Evolutionary conservation across 2,329 filamentous ascomycete genomes (phyloP).

Genomic region (Massarina eburnea): DNA sequence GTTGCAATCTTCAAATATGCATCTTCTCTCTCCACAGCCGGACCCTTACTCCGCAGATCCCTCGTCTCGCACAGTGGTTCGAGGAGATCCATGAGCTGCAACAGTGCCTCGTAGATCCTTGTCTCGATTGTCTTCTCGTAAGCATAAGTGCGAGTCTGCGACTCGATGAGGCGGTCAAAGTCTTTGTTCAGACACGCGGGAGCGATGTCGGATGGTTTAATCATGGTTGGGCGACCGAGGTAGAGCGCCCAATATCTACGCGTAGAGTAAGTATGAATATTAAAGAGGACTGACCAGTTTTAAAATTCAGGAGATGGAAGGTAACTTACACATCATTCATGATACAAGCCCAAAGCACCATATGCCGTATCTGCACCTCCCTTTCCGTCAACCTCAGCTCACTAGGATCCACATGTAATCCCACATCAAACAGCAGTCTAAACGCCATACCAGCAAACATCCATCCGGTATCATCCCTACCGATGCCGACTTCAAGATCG

Average conservation of each 20-base stretch:
- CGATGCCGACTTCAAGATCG: too few relatives aligned
- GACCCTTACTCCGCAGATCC: constrained; percentile 43
- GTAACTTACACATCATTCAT: too few relatives aligned
- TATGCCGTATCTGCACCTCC: too few relatives aligned
- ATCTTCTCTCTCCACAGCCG: constrained; percentile 36
- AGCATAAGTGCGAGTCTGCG: constrained; percentile 9
- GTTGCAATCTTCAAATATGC: too few relatives aligned
- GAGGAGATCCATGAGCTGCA: constrained; percentile 54
- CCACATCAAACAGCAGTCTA: too few relatives aligned
- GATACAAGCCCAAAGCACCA: too few relatives aligned
- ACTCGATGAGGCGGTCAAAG: constrained; percentile 40
- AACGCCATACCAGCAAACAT: too few relatives aligned
- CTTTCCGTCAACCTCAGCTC: too few relatives aligned
- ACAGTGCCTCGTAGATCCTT: constrained; percentile 50
- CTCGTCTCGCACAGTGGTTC: constrained; percentile 39
- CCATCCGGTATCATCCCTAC: too few relatives aligned
- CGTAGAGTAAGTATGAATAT: constrained; percentile 50
- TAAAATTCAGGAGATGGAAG: too few relatives aligned
- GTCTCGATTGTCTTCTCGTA: constrained; percentile 24
- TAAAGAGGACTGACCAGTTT: too few relatives aligned
- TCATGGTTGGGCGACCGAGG: constrained; percentile 52
- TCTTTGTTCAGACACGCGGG: constrained; percentile 47
- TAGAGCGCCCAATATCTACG: constrained; percentile 50
- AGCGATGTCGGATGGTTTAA: constrained; percentile 53
- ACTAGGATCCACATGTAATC: too few relatives aligned